Conservation (phyloP, 2,329 filamentous ascomycete species). For the Leptographium radiaticola region DNA sequence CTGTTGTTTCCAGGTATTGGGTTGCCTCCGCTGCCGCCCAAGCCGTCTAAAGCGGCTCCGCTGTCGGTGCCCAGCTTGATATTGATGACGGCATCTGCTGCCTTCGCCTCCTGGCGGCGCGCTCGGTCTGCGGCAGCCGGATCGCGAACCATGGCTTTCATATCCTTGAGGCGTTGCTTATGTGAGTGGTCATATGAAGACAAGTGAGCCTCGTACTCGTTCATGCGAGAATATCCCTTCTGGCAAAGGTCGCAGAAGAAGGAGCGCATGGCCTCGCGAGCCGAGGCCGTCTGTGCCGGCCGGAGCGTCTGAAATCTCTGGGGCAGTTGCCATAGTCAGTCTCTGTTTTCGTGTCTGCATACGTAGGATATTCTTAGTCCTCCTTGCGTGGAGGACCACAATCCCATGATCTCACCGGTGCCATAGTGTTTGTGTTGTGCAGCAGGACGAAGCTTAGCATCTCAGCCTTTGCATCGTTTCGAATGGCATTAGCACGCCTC, state of each 20-base stretch:
- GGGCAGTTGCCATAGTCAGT: background rate
- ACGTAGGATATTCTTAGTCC: no score
- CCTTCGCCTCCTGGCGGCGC: conserved; percentile 57
- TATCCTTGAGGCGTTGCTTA: conserved; percentile 77
- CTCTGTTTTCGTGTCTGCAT: background rate
- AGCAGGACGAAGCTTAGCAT: no score
- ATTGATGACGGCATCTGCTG: conserved; percentile 48
- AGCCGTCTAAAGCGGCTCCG: conserved; percentile 14
- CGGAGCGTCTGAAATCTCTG: conserved; percentile 47
- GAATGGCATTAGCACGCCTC: background rate
- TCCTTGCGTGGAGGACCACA: no score
- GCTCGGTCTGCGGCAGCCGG: conserved; percentile 51
- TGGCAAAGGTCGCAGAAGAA: conserved; percentile 82
- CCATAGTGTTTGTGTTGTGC: no score
- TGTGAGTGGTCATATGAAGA: conserved; percentile 92
- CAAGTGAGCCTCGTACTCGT: conserved; percentile 92
- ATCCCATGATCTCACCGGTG: no score
- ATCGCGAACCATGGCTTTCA: conserved; percentile 72
- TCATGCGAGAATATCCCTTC: conserved; percentile 90
- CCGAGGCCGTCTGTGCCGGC: conserved; percentile 45
- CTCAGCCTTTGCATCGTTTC: background rate
- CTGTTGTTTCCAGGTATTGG: background rate
- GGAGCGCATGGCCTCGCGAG: conserved; percentile 63
- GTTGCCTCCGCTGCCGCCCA: conserved; percentile 18
- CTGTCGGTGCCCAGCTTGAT: conserved; percentile 43